These are phyloP conservation scores for Daldinia vernicosa DNA, from an alignment of 495 filamentous ascomycete species.

Conservation along the genomic window DNA sequence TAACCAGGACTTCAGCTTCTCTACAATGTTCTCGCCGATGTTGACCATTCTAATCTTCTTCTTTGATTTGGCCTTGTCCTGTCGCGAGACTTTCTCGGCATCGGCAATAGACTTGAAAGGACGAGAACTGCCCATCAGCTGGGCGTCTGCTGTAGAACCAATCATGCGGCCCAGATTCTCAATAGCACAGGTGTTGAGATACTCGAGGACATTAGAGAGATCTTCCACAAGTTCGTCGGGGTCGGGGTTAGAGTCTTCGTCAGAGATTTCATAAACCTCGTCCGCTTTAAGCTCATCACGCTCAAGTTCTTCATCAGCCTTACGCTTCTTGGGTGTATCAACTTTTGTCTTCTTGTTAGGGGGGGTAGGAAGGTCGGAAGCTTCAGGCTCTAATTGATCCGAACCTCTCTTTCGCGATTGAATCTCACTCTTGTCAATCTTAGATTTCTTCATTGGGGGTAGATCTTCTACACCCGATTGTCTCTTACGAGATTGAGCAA, in stretches of 20 bases:
- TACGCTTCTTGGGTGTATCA: conserved; percentile 24
- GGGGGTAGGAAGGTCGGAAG: neutral
- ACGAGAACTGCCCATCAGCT: conserved; percentile 70
- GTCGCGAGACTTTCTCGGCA: conserved; percentile 68
- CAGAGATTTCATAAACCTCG: conserved; percentile 50
- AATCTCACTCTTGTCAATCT: neutral
- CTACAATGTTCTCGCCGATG: conserved; percentile 54
- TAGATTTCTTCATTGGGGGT: neutral
- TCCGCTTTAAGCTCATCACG: conserved; percentile 5
- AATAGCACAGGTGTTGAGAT: conserved; percentile 80
- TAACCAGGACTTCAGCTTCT: conserved; percentile 42
- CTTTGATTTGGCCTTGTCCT: conserved; percentile 47
- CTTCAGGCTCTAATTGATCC: neutral
- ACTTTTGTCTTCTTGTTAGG: conserved; percentile 22
- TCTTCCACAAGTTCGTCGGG: conserved; percentile 45
- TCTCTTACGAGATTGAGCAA: conserved; percentile 6
- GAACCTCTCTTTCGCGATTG: conserved; percentile 13
- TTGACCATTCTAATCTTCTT: conserved; percentile 48
- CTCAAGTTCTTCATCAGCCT: conserved; percentile 19
- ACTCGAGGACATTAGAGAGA: conserved; percentile 70
- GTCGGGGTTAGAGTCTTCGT: conserved; percentile 8
- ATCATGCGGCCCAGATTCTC: conserved; percentile 82
- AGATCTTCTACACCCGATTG: neutral
- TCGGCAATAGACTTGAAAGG: conserved; percentile 72
- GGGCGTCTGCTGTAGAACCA: conserved; percentile 70